Percentiles rank a stretch among this genome's conserved stretches.
Conservation (phyloP, 176 grass and related monocot genomes). For the Rhynchospora pubera region DNA sequence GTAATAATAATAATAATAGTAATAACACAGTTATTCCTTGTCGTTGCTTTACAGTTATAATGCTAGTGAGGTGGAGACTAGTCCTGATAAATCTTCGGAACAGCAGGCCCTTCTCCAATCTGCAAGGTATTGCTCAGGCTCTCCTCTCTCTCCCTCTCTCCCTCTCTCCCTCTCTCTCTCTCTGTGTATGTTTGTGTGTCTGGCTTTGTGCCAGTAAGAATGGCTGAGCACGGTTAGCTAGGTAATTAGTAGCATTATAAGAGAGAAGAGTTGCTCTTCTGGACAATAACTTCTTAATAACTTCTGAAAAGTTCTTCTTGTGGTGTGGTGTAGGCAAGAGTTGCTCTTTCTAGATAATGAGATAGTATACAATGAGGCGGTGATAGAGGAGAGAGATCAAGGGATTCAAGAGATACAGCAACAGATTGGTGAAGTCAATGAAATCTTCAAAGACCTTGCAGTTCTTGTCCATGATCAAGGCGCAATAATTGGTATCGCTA, state of each 20-base stretch:
- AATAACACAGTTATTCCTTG: too few species aligned
- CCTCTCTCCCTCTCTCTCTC: neutral
- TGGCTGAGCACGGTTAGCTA: neutral
- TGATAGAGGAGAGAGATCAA: constrained; percentile 48
- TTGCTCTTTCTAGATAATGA: constrained; percentile 81
- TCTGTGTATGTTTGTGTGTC: too few species aligned
- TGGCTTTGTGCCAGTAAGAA: neutral
- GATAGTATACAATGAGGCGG: constrained; percentile 51
- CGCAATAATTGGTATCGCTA: constrained; percentile 17
- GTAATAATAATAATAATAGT: too few species aligned
- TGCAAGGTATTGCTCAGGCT: neutral
- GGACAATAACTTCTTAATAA: neutral
- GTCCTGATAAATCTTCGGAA: constrained; percentile 49
- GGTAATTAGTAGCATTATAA: neutral
- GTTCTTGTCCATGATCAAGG: constrained; percentile 48
- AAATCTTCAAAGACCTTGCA: constrained; percentile 58
- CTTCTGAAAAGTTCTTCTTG: neutral
- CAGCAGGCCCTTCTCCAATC: constrained; percentile 38
- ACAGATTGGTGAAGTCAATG: constrained; percentile 43
- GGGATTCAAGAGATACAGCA: constrained; percentile 51
- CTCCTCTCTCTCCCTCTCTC: neutral
- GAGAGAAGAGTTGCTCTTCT: neutral
- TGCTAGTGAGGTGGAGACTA: constrained; percentile 44
- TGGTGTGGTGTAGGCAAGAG: constrained; percentile 33
- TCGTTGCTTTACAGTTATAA: constrained; percentile 54